phyloP scores from a whole-genome alignment of 169 alveolate species.

The Plasmodium billcollinsi region DNA sequence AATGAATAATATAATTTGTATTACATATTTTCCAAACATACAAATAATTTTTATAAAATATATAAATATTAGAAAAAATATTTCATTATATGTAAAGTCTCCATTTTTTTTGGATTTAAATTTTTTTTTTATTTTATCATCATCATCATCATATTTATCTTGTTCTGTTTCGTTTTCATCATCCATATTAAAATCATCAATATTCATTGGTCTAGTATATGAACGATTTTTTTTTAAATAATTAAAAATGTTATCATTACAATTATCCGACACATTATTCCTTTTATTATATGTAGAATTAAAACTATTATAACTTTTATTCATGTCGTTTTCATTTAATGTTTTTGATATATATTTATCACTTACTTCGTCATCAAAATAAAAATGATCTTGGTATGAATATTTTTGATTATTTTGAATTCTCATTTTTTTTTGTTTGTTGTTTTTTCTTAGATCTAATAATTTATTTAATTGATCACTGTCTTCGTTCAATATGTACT shows the following conservation, averaged over 20 bases:
- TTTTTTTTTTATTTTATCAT: background rate
- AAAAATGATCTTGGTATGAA: too few species aligned
- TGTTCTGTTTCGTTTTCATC: background rate
- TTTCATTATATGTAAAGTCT: slow-evolving; percentile 1
- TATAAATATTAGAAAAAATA: slow-evolving; percentile 17
- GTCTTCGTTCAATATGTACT: too few species aligned
- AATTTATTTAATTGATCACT: too few species aligned
- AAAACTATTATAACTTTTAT: background rate
- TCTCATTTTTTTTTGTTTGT: too few species aligned
- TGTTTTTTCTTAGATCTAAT: too few species aligned
- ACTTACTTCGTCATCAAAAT: too few species aligned
- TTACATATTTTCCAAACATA: slow-evolving; percentile 12
- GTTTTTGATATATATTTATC: too few species aligned
- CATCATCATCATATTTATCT: background rate
- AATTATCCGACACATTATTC: background rate
- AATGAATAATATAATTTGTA: slow-evolving; percentile 12
- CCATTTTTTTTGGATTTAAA: background rate
- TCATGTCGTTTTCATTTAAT: background rate
- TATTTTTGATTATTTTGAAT: too few species aligned
- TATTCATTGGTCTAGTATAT: slow-evolving; percentile 60
- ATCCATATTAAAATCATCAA: slow-evolving; percentile 41
- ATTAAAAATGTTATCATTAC: background rate
- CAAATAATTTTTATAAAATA: slow-evolving; percentile 32
- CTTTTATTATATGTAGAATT: background rate
- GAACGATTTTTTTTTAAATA: slow-evolving; percentile 35